These are phyloP conservation scores for Mucor piriformis DNA, from an alignment of 371 early-diverging fungal species.

Conservation along the genomic window DNA sequence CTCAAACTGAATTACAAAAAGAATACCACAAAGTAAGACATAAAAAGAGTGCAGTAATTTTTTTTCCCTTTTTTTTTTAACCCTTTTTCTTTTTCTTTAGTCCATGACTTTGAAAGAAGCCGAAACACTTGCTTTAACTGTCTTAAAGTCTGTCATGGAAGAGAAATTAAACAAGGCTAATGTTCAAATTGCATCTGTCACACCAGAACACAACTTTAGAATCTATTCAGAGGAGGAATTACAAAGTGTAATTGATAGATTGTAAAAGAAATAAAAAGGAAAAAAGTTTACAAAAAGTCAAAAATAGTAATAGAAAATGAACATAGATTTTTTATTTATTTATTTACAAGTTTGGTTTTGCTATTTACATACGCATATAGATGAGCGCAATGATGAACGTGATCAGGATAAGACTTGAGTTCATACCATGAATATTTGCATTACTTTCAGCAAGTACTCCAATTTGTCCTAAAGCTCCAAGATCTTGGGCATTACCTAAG, in stretches of 20 bases:
- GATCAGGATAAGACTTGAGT: constrained; percentile 6
- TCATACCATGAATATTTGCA: constrained; percentile 2
- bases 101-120: constrained; percentile 89
- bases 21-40: constrained; percentile 81
- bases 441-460: constrained; percentile 5
- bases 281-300: background rate
- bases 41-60: background rate
- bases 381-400: background rate
- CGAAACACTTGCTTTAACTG: constrained; percentile 86
- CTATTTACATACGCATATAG: constrained; percentile 1
- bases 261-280: constrained; percentile 37
- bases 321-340: background rate
- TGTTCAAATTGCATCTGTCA: constrained; percentile 96
- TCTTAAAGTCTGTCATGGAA: constrained; percentile 99
- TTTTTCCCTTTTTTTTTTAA: background rate
- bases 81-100: constrained; percentile 27
- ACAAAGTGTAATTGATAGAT: constrained; percentile 66
- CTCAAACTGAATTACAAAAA: constrained; percentile 97
- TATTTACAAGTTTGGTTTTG: background rate
- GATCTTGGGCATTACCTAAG: background rate
- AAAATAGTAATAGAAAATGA: background rate
- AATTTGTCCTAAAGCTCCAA: constrained; percentile 15
- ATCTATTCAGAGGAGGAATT: constrained; percentile 78
- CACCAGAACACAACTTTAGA: constrained; percentile 74
- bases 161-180: constrained; percentile 96